A percentile compares a stretch with the other conserved stretches of the same genome.
Evolutionary conservation across 2,329 filamentous ascomycete genomes (phyloP).

Genomic region (Arthrinium puccinioides): DNA sequence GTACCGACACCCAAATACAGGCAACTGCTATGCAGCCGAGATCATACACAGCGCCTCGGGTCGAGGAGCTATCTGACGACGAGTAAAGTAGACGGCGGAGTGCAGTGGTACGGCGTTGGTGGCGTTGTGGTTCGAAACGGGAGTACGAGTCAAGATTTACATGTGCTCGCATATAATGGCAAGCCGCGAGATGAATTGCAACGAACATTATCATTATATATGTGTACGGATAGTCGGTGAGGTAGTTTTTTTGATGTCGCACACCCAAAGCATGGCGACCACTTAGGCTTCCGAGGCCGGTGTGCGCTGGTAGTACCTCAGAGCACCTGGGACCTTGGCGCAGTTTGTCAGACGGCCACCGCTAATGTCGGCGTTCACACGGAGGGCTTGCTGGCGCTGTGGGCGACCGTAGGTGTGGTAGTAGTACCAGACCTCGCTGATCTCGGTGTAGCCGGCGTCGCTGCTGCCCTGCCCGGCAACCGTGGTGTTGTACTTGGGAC

Average conservation of each 20-base stretch:
- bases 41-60: constrained; percentile 42
- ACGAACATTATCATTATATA: constrained; percentile 1
- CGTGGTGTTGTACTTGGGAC: constrained; percentile 54
- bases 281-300: constrained; percentile 25
- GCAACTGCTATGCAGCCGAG: constrained; percentile 29
- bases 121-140: too few relatives aligned
- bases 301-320: constrained; percentile 48
- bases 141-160: neutral
- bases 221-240: neutral
- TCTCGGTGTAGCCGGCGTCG: constrained; percentile 49
- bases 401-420: constrained; percentile 51
- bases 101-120: constrained; percentile 1
- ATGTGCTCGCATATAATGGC: neutral
- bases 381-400: constrained; percentile 41
- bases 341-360: constrained; percentile 46
- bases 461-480: constrained; percentile 43
- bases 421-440: constrained; percentile 63
- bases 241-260: neutral
- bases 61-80: constrained; percentile 45
- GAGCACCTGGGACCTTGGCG: constrained; percentile 42
- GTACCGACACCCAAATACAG: constrained; percentile 46
- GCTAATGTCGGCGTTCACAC: constrained; percentile 34
- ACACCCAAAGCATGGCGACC: too few relatives aligned
- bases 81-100: constrained; percentile 23
- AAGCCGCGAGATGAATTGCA: too few relatives aligned